Percentiles rank a stretch among this genome's conserved stretches.
Evolutionary conservation across 139 green algal genomes (phyloP).

Genomic region (Diplosphaera chodatii): DNA sequence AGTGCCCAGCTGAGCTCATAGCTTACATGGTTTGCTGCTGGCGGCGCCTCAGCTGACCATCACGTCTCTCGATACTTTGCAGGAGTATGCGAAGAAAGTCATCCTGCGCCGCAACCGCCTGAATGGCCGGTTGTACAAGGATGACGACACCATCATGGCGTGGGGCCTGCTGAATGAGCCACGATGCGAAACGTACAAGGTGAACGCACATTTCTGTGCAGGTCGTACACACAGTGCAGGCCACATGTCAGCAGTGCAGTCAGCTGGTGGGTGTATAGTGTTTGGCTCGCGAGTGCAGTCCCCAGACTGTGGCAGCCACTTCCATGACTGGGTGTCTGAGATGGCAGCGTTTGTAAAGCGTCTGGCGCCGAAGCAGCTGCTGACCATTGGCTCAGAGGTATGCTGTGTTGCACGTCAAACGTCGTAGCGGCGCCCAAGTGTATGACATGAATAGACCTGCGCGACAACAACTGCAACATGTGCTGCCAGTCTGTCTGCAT

Average conservation of each 20-base stretch:
- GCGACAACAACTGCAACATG: too few relatives aligned
- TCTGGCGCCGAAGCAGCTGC: constrained; percentile 46
- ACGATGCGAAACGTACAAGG: constrained; percentile 24
- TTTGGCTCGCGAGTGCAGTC: constrained; percentile 4
- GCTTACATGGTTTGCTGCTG: too few relatives aligned
- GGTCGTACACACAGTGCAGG: too few relatives aligned
- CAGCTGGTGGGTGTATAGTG: too few relatives aligned
- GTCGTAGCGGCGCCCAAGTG: too few relatives aligned
- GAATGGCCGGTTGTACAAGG: constrained; percentile 40
- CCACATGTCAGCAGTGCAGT: too few relatives aligned
- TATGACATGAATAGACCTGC: too few relatives aligned
- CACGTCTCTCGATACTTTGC: too few relatives aligned
- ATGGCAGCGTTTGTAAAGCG: constrained; percentile 33
- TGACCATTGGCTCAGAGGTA: constrained; percentile 40
- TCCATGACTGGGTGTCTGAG: constrained; percentile 32
- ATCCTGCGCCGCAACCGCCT: constrained; percentile 32
- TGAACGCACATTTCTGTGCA: too few relatives aligned
- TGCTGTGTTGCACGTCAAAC: background rate
- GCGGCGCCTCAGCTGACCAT: too few relatives aligned
- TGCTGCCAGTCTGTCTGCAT: too few relatives aligned
- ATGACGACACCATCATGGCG: constrained; percentile 74
- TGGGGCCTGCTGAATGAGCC: constrained; percentile 59
- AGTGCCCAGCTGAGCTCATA: too few relatives aligned
- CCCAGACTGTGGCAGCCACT: constrained; percentile 6
- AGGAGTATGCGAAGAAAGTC: constrained; percentile 30